Evolutionary conservation across 345 rosid species (phyloP).

Genomic region (Euclidium syriacum): DNA sequence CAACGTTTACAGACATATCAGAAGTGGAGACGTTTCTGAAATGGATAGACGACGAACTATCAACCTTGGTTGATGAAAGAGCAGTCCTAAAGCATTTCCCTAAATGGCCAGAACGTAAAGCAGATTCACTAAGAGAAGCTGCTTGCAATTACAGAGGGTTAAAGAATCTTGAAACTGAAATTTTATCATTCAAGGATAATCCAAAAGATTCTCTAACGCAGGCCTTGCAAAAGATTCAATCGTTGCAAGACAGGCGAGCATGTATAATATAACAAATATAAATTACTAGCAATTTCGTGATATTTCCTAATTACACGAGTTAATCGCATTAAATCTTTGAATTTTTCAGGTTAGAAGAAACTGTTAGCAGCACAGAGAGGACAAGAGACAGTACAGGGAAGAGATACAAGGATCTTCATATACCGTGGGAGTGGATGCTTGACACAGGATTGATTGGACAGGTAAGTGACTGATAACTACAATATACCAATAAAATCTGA

Average conservation of each 20-base stretch:
- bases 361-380: slow-evolving; percentile 54
- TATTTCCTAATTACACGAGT: background rate
- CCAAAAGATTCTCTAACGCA: slow-evolving; percentile 46
- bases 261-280: slow-evolving; percentile 46
- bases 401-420: slow-evolving; percentile 74
- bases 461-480: slow-evolving; percentile 46
- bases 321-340: slow-evolving; percentile 23
- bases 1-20: slow-evolving; percentile 52
- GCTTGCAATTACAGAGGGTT: slow-evolving; percentile 67
- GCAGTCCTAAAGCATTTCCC: slow-evolving; percentile 94
- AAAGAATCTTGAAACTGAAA: slow-evolving; percentile 55
- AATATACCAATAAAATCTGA: slow-evolving; percentile 9
- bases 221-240: slow-evolving; percentile 56
- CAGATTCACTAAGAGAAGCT: slow-evolving; percentile 85
- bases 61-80: slow-evolving; percentile 85
- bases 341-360: slow-evolving; percentile 69
- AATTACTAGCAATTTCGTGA: slow-evolving; percentile 12
- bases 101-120: slow-evolving; percentile 88
- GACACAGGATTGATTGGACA: slow-evolving; percentile 74
- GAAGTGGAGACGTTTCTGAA: slow-evolving; percentile 74
- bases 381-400: slow-evolving; percentile 54
- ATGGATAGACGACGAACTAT: slow-evolving; percentile 78
- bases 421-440: slow-evolving; percentile 96
- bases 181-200: slow-evolving; percentile 52
- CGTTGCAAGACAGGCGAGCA: slow-evolving; percentile 96